Base-by-base conservation (phyloP, 257 asterid species). In the Nicotiana sylvestris region DNA sequence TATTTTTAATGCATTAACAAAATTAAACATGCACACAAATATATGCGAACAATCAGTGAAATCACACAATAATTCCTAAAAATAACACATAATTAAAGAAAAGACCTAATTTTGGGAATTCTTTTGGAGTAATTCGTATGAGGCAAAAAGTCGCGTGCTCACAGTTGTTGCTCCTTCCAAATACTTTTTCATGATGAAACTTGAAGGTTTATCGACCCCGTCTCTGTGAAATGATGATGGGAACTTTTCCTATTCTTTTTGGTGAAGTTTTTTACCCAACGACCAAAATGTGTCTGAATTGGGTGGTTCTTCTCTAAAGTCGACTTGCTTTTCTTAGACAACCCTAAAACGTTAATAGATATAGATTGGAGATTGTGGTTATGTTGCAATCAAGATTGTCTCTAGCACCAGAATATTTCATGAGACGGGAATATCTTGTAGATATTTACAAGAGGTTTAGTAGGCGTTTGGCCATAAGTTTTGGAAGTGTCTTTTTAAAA, bases 101-200 rank as follows among this genome's bases (percentile, higher is more conserved):
- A 21, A 21, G 21, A 21, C 21, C 21, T 21, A 21, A 21, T 21
- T 21, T 21, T 21, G 21, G 21, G 21, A 21, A 21, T 21, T 21
- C 21, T 21, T 21, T 21, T 21, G 21, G 21, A 21, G 21, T 21
- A 21, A 21, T 21, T 21, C 21, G 21, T 21, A 21, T 21, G 21
- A 21, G 21, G 21, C 21, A 21, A 21, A 21, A 21, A 21, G 21
- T 21, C 21, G 21, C 21, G 21, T 21, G 21, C 21, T 21, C 21
- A 21, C 21, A 21, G 21, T 21, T 21, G 21, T 90, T 83, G 92
- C 89, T 32, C 97, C 98, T 0, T 57, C 89, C 5, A 90, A 92
- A 77, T 95, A 95, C 87, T 86, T 83, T 81, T 89, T 92, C 77
- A 86, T 89, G 93, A 93, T 95, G 98, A 95, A 96, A 85, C 1